Conservation (phyloP, 208 protist species). For the Trypanosoma conorhini region DNA sequence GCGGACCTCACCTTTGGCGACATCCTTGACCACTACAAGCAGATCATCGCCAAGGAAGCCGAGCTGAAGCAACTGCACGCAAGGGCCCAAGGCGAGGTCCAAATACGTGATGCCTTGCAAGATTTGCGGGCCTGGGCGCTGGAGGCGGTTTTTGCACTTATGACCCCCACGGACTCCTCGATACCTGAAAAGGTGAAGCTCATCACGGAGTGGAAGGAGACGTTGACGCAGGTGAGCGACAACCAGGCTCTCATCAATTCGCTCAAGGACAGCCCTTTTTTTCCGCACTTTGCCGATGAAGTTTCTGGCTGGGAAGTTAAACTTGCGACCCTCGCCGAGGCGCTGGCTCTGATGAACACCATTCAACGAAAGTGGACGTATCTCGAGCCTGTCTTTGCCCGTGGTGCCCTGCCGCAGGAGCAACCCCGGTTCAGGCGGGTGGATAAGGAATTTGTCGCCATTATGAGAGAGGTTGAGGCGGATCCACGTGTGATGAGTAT, state of each 20-base stretch:
- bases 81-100: slow-evolving; percentile 94
- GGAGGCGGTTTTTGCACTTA: slow-evolving; percentile 87
- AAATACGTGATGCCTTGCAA: slow-evolving; percentile 94
- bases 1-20: slow-evolving; percentile 89
- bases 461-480: slow-evolving; percentile 88
- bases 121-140: slow-evolving; percentile 94
- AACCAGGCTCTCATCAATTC: slow-evolving; percentile 95
- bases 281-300: slow-evolving; percentile 92
- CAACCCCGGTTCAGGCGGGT: slow-evolving; percentile 96
- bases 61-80: slow-evolving; percentile 93
- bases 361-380: slow-evolving; percentile 98
- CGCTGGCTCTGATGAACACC: slow-evolving; percentile 87
- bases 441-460: slow-evolving; percentile 95
- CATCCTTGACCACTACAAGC: slow-evolving; percentile 79
- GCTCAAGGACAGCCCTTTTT: slow-evolving; percentile 96
- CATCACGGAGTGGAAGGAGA: slow-evolving; percentile 98
- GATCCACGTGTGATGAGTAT: slow-evolving; percentile 94
- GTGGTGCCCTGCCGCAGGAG: slow-evolving; percentile 96
- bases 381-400: slow-evolving; percentile 98
- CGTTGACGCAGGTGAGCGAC: slow-evolving; percentile 95
- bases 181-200: slow-evolving; percentile 74
- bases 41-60: slow-evolving; percentile 74
- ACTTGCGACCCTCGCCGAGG: slow-evolving; percentile 82
- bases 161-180: slow-evolving; percentile 44
- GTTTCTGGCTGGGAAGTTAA: slow-evolving; percentile 91